Conservation (phyloP, 257 asterid genomes). For the Scutellaria galericulata region DNA sequence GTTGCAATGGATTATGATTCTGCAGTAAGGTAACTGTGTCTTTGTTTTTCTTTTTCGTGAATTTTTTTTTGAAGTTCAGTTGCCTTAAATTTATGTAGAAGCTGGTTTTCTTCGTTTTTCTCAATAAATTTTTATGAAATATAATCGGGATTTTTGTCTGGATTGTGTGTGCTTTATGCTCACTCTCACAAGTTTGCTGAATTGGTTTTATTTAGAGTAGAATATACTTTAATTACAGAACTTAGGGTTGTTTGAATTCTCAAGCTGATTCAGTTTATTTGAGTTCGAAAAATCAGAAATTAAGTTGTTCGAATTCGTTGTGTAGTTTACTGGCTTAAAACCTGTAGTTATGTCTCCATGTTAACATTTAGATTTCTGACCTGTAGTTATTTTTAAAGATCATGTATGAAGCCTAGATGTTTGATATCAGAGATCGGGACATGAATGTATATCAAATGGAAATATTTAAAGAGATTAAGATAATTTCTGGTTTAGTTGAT, state of each 20-base stretch:
- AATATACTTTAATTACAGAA: slow-evolving; percentile 3
- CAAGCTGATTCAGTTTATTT: neutral
- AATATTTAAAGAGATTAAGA: too few relatives aligned
- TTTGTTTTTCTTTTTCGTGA: neutral
- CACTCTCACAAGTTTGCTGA: neutral
- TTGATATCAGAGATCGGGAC: slow-evolving; percentile 20
- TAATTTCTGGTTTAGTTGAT: neutral
- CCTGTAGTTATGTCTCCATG: neutral
- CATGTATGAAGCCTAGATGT: neutral
- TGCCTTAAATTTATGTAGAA: slow-evolving; percentile 4
- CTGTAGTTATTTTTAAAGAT: neutral
- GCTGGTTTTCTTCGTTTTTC: slow-evolving; percentile 19
- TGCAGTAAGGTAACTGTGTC: neutral
- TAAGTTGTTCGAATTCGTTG: neutral
- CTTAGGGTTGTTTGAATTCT: slow-evolving; percentile 28
- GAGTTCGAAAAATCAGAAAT: neutral
- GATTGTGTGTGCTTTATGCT: neutral
- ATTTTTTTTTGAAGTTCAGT: neutral
- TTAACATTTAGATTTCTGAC: neutral
- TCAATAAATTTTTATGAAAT: too few relatives aligned
- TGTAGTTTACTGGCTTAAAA: neutral
- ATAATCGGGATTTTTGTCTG: slow-evolving; percentile 7
- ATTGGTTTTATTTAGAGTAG: slow-evolving; percentile 17
- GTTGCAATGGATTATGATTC: slow-evolving; percentile 27
- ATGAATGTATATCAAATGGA: neutral